Percentiles rank a stretch among this genome's conserved stretches.
These are phyloP conservation scores for Alternaria rosae DNA, from an alignment of 2,329 filamentous ascomycete genomes.

Conservation along the genomic window DNA sequence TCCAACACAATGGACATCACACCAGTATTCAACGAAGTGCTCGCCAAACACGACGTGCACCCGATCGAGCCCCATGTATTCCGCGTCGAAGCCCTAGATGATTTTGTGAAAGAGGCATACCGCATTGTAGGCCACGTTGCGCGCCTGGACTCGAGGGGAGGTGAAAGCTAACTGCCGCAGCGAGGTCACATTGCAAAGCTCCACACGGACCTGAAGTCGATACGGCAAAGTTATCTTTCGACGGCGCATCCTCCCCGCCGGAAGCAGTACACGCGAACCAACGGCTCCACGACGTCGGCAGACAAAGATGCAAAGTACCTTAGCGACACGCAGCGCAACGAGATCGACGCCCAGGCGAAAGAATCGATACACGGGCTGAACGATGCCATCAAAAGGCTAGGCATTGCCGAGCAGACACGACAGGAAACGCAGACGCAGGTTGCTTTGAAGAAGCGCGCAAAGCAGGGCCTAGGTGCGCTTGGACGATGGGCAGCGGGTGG, in stretches of 20 bases:
- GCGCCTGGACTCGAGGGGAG: conserved; percentile 6
- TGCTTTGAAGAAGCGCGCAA: conserved; percentile 73
- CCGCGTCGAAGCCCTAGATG: conserved; percentile 66
- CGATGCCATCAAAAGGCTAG: conserved; percentile 77
- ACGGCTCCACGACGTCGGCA: conserved; percentile 40
- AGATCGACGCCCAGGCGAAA: conserved; percentile 87
- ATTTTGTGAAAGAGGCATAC: conserved; percentile 93
- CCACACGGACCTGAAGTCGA: conserved; percentile 78
- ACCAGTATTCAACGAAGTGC: conserved; percentile 71
- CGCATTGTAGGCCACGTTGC: conserved; percentile 72
- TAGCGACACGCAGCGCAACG: conserved; percentile 81
- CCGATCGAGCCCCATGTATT: conserved; percentile 56
- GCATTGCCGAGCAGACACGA: conserved; percentile 82
- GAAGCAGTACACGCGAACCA: conserved; percentile 55
- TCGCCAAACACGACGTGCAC: conserved; percentile 66
- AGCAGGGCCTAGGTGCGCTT: conserved; percentile 68
- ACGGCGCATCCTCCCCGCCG: conserved; percentile 70
- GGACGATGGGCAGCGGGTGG: conserved; percentile 72
- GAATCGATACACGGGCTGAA: conserved; percentile 85
- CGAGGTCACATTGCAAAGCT: conserved; percentile 85
- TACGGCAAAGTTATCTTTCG: conserved; percentile 91
- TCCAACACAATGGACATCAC: conserved; percentile 65
- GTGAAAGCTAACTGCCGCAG: conserved; percentile 57
- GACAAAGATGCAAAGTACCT: conserved; percentile 65
- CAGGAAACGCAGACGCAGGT: conserved; percentile 76